phyloP scores from a whole-genome alignment of 1,139 yeast species.

The Suhomyces coccinellae region DNA sequence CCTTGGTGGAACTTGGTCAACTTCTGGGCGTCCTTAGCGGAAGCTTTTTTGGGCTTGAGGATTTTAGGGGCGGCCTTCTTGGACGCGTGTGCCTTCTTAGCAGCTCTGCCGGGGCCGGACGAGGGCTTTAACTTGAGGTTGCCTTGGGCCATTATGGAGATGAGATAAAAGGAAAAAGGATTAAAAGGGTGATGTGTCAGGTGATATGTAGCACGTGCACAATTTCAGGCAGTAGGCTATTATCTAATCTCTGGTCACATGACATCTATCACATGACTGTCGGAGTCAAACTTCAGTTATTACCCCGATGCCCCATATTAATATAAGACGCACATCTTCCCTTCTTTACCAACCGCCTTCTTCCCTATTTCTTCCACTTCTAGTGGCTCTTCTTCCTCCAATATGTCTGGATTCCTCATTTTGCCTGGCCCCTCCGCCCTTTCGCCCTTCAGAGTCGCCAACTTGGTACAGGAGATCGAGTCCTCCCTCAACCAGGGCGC shows the following conservation, averaged over 20 bases:
- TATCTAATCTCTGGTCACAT: too few species aligned
- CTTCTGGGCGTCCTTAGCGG: slow-evolving; percentile 44
- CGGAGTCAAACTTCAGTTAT: slow-evolving; percentile 9
- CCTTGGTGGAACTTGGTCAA: slow-evolving; percentile 66
- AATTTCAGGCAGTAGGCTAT: too few species aligned
- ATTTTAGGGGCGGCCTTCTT: slow-evolving; percentile 70
- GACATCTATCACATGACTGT: neutral
- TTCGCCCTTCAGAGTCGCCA: slow-evolving; percentile 80
- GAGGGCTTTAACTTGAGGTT: slow-evolving; percentile 44
- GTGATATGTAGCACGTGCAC: neutral
- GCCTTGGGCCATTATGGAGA: slow-evolving; percentile 55
- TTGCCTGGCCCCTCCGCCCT: slow-evolving; percentile 91
- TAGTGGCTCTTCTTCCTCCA: too few species aligned
- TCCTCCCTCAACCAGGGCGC: slow-evolving; percentile 58
- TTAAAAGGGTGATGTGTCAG: neutral
- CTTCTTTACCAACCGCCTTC: neutral
- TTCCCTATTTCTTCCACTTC: slow-evolving; percentile 2
- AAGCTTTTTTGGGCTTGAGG: slow-evolving; percentile 65
- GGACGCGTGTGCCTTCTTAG: slow-evolving; percentile 58
- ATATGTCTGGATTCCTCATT: slow-evolving; percentile 42
- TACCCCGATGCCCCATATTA: slow-evolving; percentile 8
- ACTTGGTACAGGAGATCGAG: slow-evolving; percentile 71
- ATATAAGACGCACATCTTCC: slow-evolving; percentile 1
- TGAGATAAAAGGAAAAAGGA: neutral
- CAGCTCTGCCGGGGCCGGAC: slow-evolving; percentile 42